These are phyloP conservation scores for Pterocarpus macrocarpus DNA, from an alignment of 306 rosid genomes.

Conservation along the genomic window DNA sequence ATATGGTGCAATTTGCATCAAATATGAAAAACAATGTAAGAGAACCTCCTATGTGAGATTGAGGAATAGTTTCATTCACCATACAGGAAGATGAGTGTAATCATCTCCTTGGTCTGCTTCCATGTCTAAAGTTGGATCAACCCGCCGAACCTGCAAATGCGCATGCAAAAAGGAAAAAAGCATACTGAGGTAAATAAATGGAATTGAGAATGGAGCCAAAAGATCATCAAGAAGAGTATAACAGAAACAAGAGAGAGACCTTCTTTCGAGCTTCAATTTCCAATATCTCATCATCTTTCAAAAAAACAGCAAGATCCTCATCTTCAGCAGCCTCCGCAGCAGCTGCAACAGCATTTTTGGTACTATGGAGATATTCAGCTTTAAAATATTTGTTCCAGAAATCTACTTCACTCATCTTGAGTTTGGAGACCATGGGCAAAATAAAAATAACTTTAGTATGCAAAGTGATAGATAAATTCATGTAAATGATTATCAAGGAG, in stretches of 20 bases:
- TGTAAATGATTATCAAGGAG: constrained; percentile 29
- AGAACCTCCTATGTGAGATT: constrained; percentile 43
- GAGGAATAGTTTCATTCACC: constrained; percentile 59
- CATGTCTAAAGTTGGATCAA: constrained; percentile 98
- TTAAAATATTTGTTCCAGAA: constrained; percentile 95
- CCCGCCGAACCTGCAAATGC: constrained; percentile 74
- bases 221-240: constrained; percentile 29
- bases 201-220: constrained; percentile 41
- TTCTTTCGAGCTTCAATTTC: constrained; percentile 84
- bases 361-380: constrained; percentile 93
- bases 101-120: constrained; percentile 99
- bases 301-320: constrained; percentile 91
- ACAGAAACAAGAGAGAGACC: constrained; percentile 57
- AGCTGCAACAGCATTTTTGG: constrained; percentile 81
- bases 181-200: constrained; percentile 30
- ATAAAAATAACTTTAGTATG: constrained; percentile 28
- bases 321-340: constrained; percentile 99
- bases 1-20: not conserved
- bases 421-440: constrained; percentile 42
- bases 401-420: constrained; percentile 89
- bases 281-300: constrained; percentile 89
- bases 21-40: constrained; percentile 8
- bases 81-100: constrained; percentile 93
- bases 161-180: constrained; percentile 2
- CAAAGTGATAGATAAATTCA: constrained; percentile 30